Base-by-base conservation (phyloP, 225 moss, liverwort and hornwort genomes). In the Straminergon stramineum region DNA sequence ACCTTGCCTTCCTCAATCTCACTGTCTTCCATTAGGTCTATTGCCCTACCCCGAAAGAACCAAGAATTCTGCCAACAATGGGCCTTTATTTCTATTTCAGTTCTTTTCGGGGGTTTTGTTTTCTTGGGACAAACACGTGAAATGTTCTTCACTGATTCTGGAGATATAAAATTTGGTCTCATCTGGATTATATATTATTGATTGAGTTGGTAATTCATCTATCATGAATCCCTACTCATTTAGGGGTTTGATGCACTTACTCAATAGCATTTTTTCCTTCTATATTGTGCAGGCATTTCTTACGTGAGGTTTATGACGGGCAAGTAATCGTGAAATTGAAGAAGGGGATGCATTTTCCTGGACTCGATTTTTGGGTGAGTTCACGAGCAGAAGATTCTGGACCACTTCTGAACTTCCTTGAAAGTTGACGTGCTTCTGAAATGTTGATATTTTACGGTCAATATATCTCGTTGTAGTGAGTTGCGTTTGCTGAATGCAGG, bases 351-450 rank as follows among this genome's bases (percentile, higher is more conserved):
- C 87, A 94, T 88, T 95, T 98, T 83, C 98, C 97, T 86, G 97
- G 95, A 82, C 91, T 98, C 81, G 97, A 98, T 91, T 89, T 95
- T 86, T 98, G 98, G 98, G 97, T 97, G 90, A 91, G 94, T 89
- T 67, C 31, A 73, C 64, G n/a, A 75, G 89, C 82, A n/a, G 53
- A 73, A 73, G 48, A 71, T 45, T 23, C 48, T 84, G 52, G 67
- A n/a, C 70, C n/a, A 43, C 32, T 15, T 52, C 63, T 39, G 17
- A 17, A 55, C 21, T 52, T 57, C 32, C 24, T 63, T 90, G 84
- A 63, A 56, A 65, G 30, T 79, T 23, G 86, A 86, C 55, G 6
- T 83, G 66, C 27, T 89, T 71, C 39, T 67, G 83, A 86, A 64
- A 26, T 85, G 78, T 41, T 63, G 84, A 69, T 57, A 15, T 58